phyloP scores from a whole-genome alignment of 1,139 yeast genomes.

The Blastobotrys capitulatus region DNA sequence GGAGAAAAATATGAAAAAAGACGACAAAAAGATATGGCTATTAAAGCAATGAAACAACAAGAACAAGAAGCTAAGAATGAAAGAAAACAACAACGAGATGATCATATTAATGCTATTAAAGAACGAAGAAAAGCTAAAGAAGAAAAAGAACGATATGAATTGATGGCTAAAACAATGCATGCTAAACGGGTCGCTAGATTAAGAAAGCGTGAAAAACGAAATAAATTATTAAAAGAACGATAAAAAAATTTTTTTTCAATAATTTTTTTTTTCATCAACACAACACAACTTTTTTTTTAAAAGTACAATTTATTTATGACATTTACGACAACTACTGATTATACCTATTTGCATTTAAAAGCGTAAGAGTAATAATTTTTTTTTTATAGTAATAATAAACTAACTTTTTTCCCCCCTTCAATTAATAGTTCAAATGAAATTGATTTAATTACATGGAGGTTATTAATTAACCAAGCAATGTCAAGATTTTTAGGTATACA shows the following conservation, averaged over 20 bases:
- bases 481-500: slow-evolving; percentile 36
- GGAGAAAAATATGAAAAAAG: slow-evolving; percentile 34
- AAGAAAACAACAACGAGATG: slow-evolving; percentile 31
- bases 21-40: slow-evolving; percentile 27
- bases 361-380: slow-evolving; percentile 27
- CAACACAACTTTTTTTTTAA: neutral
- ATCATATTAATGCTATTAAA: slow-evolving; percentile 30
- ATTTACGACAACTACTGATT: slow-evolving; percentile 24
- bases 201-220: slow-evolving; percentile 38
- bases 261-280: slow-evolving; percentile 1
- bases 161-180: slow-evolving; percentile 38
- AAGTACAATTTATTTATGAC: neutral
- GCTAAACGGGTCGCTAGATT: slow-evolving; percentile 39
- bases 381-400: neutral
- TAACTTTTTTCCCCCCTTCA: neutral
- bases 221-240: slow-evolving; percentile 40
- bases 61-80: slow-evolving; percentile 36
- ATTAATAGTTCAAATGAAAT: slow-evolving; percentile 12
- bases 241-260: slow-evolving; percentile 13
- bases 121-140: slow-evolving; percentile 36
- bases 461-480: slow-evolving; percentile 34
- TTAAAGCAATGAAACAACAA: slow-evolving; percentile 31
- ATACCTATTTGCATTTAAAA: slow-evolving; percentile 36
- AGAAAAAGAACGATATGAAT: slow-evolving; percentile 39
- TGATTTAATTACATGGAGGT: slow-evolving; percentile 42